Evolutionary conservation across 2,329 filamentous ascomycete genomes (phyloP).

Genomic region (Monosporascus sp.): DNA sequence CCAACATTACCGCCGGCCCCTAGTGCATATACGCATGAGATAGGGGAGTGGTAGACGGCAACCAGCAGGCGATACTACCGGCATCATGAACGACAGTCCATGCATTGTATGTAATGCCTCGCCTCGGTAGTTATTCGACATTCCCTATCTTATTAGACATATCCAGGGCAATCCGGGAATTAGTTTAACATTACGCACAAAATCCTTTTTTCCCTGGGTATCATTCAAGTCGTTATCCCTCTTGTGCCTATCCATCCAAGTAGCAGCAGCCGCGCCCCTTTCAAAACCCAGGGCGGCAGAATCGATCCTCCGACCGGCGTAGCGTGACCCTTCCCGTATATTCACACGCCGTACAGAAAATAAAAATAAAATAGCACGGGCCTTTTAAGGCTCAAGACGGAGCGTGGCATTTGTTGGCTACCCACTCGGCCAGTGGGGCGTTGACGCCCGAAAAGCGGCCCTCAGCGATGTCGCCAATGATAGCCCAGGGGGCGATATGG

Average conservation of each 20-base stretch:
- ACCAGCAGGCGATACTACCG: too few relatives aligned
- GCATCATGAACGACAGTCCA: too few relatives aligned
- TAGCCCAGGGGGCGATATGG: constrained; percentile 44
- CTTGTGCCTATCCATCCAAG: not conserved
- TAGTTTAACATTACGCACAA: not conserved
- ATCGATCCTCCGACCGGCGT: not conserved
- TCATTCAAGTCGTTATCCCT: not conserved
- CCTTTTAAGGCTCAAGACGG: constrained; percentile 6
- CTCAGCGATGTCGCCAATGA: constrained; percentile 35
- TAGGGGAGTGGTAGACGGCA: too few relatives aligned
- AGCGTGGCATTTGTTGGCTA: constrained; percentile 20
- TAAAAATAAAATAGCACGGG: not conserved
- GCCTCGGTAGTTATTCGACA: not conserved
- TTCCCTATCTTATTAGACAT: not conserved
- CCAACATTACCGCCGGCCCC: too few relatives aligned
- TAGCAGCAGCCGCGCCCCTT: not conserved
- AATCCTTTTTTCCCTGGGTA: not conserved
- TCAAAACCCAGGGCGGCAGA: not conserved
- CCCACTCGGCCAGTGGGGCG: constrained; percentile 21
- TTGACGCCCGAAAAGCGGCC: constrained; percentile 36
- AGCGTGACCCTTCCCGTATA: not conserved
- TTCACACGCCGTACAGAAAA: not conserved
- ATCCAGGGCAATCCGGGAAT: not conserved
- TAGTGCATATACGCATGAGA: too few relatives aligned
- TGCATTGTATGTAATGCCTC: too few relatives aligned